phyloP scores from a whole-genome alignment of 2,329 filamentous ascomycete genomes.

The Colletotrichum lindemuthianum region DNA sequence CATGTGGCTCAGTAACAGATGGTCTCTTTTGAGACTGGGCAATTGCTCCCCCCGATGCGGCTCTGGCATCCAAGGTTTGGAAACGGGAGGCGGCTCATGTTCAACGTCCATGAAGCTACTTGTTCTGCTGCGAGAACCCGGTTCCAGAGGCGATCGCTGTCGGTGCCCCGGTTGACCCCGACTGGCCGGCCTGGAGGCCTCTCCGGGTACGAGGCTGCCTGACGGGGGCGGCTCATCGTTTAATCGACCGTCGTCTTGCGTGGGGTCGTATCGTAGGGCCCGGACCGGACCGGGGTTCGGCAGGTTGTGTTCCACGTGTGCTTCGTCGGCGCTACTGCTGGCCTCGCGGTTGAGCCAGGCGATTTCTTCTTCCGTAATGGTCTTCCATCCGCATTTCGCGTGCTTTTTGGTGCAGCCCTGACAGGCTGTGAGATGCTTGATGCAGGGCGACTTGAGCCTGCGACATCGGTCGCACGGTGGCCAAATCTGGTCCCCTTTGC shows the following conservation, averaged over 20 bases:
- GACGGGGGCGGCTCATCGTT: constrained; percentile 18
- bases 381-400: constrained; percentile 87
- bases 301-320: constrained; percentile 42
- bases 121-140: constrained; percentile 31
- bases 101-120: constrained; percentile 36
- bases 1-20: constrained; percentile 47
- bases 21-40: constrained; percentile 37
- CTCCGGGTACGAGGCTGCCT: constrained; percentile 22
- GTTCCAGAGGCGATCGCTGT: constrained; percentile 27
- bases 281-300: constrained; percentile 33
- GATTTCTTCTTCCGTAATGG: constrained; percentile 78
- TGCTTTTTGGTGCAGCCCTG: constrained; percentile 91
- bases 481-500: constrained; percentile 78
- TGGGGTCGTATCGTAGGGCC: constrained; percentile 35
- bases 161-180: constrained; percentile 27
- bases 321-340: constrained; percentile 41
- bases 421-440: constrained; percentile 88
- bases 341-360: constrained; percentile 46
- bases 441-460: constrained; percentile 80
- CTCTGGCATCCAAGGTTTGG: constrained; percentile 32
- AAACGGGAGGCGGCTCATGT: constrained; percentile 17
- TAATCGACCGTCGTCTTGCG: constrained; percentile 30
- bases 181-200: constrained; percentile 32
- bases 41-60: constrained; percentile 31
- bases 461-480: constrained; percentile 88